These are phyloP conservation scores for Lonicera japonica DNA, from an alignment of 129 eudicot genomes.

Conservation along the genomic window DNA sequence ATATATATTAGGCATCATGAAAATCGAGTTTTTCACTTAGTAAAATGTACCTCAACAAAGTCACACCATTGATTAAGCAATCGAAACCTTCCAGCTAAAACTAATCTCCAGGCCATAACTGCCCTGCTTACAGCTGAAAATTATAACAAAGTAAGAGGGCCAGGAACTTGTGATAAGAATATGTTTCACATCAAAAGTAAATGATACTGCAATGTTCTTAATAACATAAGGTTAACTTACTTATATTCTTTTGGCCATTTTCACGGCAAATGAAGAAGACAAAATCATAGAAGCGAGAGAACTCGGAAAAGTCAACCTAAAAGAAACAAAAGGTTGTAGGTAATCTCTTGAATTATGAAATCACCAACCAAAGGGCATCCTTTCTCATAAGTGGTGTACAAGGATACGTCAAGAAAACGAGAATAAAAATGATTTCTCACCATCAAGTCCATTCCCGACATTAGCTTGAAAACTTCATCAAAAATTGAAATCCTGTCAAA, in stretches of 20 bases:
- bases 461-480: constrained; percentile 63
- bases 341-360: not conserved
- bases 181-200: not conserved
- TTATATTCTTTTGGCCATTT: constrained; percentile 84
- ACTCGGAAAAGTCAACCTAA: constrained; percentile 74
- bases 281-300: constrained; percentile 85
- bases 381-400: too few relatives aligned
- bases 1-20: not conserved
- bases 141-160: not conserved
- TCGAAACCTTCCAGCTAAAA: constrained; percentile 86
- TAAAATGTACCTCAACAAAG: constrained; percentile 66
- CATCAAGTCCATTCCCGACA: constrained; percentile 52
- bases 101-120: constrained; percentile 79
- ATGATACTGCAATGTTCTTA: constrained; percentile 2
- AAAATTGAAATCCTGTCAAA: constrained; percentile 48
- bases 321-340: constrained; percentile 5
- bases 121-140: constrained; percentile 86
- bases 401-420: not conserved
- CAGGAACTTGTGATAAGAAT: not conserved
- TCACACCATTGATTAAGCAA: constrained; percentile 91
- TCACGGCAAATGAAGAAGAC: constrained; percentile 91
- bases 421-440: constrained; percentile 28
- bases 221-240: constrained; percentile 53
- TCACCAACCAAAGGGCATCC: too few relatives aligned
- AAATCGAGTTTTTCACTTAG: not conserved